Conservation (phyloP, 495 filamentous ascomycete genomes). For the Astrothelium subdiscretum region DNA sequence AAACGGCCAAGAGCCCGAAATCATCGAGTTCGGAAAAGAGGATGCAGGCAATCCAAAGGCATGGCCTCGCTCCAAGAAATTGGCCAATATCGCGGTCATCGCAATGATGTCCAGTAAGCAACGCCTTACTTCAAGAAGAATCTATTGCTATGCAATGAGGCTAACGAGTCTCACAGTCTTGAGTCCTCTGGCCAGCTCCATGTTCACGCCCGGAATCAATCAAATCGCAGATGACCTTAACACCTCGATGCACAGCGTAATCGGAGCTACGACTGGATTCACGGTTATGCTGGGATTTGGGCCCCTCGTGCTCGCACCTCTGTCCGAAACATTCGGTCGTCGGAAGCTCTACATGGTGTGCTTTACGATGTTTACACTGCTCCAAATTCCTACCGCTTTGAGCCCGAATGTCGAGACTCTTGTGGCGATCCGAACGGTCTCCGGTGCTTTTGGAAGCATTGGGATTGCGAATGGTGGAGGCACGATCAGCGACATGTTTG, state of each 20-base stretch:
- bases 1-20: slow-evolving; percentile 15
- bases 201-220: slow-evolving; percentile 34
- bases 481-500: slow-evolving; percentile 21
- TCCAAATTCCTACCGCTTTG: slow-evolving; percentile 24
- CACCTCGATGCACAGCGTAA: slow-evolving; percentile 18
- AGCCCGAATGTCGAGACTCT: slow-evolving; percentile 18
- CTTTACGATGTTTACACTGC: slow-evolving; percentile 20
- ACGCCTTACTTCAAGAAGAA: neutral
- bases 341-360: slow-evolving; percentile 17
- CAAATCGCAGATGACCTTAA: slow-evolving; percentile 30
- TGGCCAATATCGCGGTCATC: slow-evolving; percentile 31
- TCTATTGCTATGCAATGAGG: slow-evolving; percentile 2
- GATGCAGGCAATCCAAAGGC: slow-evolving; percentile 28
- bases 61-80: slow-evolving; percentile 28
- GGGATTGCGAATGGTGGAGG: slow-evolving; percentile 24
- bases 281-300: slow-evolving; percentile 22
- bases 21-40: slow-evolving; percentile 27
- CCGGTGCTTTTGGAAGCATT: slow-evolving; percentile 26
- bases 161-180: slow-evolving; percentile 16
- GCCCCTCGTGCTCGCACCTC: slow-evolving; percentile 19
- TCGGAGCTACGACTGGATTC: slow-evolving; percentile 24
- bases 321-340: slow-evolving; percentile 21
- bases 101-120: slow-evolving; percentile 28
- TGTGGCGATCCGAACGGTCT: slow-evolving; percentile 26
- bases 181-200: slow-evolving; percentile 29